phyloP scores from a whole-genome alignment of 495 filamentous ascomycete genomes.

The Hyaloscypha hepaticicola region DNA sequence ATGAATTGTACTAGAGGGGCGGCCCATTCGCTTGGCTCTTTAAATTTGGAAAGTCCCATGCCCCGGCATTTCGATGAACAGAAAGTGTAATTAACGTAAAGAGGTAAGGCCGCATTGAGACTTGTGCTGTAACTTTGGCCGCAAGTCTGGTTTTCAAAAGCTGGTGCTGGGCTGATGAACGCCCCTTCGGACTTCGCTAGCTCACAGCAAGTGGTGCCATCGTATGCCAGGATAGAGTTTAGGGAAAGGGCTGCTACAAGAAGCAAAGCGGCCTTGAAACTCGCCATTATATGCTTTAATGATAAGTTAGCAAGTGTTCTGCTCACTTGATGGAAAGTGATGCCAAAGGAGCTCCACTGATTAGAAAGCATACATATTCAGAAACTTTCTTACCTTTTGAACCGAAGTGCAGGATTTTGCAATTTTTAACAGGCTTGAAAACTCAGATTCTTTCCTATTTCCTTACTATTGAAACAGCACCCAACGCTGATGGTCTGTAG shows the following conservation, averaged over 20 bases:
- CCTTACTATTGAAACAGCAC: too few species aligned
- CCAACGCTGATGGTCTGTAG: too few species aligned
- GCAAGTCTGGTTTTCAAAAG: slow-evolving; percentile 6
- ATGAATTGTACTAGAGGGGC: slow-evolving; percentile 30
- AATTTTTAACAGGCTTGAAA: too few species aligned
- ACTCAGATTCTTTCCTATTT: too few species aligned
- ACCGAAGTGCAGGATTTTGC: too few species aligned
- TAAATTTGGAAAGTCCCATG: slow-evolving; percentile 18
- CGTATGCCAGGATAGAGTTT: neutral
- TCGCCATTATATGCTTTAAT: too few species aligned
- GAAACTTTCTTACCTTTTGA: too few species aligned
- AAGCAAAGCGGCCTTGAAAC: too few species aligned
- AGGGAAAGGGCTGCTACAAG: neutral
- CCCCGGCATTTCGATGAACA: slow-evolving; percentile 27
- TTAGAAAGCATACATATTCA: too few species aligned
- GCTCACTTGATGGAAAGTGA: too few species aligned
- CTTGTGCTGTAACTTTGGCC: slow-evolving; percentile 6
- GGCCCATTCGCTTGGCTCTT: slow-evolving; percentile 21
- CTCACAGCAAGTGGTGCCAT: slow-evolving; percentile 13
- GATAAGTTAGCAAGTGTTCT: too few species aligned
- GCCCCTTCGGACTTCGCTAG: slow-evolving; percentile 4
- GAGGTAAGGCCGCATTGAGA: neutral
- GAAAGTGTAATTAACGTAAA: slow-evolving; percentile 19
- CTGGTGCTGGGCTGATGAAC: slow-evolving; percentile 4
- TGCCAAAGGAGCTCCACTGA: too few species aligned